Base-by-base conservation (phyloP, 2,329 filamentous ascomycete genomes). In the Hymenoscyphus scutula region DNA sequence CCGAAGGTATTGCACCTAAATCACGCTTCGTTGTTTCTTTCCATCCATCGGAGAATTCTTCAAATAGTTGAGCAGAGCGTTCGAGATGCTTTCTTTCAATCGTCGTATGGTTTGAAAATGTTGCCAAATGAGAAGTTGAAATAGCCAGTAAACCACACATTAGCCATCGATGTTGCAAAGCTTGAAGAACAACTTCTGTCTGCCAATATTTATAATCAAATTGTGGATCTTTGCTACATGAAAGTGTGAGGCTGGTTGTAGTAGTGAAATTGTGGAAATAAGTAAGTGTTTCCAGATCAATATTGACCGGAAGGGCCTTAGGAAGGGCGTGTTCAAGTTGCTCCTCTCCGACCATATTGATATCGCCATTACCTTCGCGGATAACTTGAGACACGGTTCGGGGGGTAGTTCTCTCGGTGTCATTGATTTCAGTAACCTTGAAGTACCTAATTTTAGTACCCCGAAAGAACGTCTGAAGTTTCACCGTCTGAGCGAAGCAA, bases 391-490 rank as follows among this genome's bases (percentile, higher is more conserved):
- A 32, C 30, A 8, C 30, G 3, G 32, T 11, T 37, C 32, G 2
- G 32, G 32, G 32, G 32, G 32, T 1, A 37, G n/a, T 19, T 6
- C 29, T 45, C n/a, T 5, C 25, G 3, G 41, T 48, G n/a, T 2
- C 1, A 48, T 10, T 48, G 1, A 23, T n/a, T 1, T 48, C 41
- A 2, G 53, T 15, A 48, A 77, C 75, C 61, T 76, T 71, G 57
- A 77, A 77, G 62, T 77, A 77, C 37, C 67, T 70, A 13, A 77
- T 34, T 65, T 76, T 76, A 1, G 74, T 77, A 4, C 75, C 75
- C 4, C 73, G 38, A 63, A 77, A 77, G 64, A 77, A 76, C 0
- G 75, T 77, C 65, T 77, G 75, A n/a, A 77, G 66, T 17, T 62
- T 68, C 11, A 69, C 72, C 10, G 67, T 48, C 19, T 61, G 54